phyloP scores from a whole-genome alignment of 2,329 filamentous ascomycete species.

The Boeremia lycopersici region DNA sequence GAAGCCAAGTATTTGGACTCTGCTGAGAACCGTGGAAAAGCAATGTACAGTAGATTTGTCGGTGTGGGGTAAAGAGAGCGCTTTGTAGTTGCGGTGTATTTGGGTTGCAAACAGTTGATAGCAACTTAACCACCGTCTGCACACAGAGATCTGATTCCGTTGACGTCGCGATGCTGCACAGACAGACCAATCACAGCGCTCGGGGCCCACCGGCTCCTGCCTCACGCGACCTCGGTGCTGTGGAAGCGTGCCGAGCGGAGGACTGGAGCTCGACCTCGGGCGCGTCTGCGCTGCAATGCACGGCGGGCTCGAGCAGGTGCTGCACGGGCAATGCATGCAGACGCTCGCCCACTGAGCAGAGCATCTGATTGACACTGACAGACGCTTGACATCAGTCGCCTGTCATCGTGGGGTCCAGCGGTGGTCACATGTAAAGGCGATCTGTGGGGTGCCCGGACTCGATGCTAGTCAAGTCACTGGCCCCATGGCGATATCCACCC shows the following conservation, averaged over 20 bases:
- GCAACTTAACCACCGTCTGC: no score
- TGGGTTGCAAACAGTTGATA: not conserved
- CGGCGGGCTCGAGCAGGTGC: not conserved
- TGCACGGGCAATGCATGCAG: not conserved
- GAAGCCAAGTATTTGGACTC: no score
- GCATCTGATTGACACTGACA: not conserved
- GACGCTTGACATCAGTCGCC: not conserved
- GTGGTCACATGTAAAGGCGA: constrained; percentile 10
- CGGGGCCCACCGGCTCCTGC: constrained; percentile 1
- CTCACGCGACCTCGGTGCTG: constrained; percentile 16
- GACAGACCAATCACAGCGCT: constrained; percentile 4
- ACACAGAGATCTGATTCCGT: no score
- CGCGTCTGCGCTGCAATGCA: constrained; percentile 7
- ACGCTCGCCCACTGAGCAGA: not conserved
- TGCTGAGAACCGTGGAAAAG: no score
- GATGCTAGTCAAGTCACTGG: constrained; percentile 5
- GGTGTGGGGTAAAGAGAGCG: no score
- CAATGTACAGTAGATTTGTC: no score
- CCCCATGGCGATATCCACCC: constrained; percentile 8
- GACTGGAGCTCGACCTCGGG: constrained; percentile 5
- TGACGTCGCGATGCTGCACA: not conserved
- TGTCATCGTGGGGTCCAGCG: not conserved
- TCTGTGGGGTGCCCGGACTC: constrained; percentile 13
- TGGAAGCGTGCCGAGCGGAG: constrained; percentile 7
- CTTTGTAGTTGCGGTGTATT: not conserved